A percentile compares a stretch with the other conserved stretches of the same genome.
Evolutionary conservation across 768 basidiomycete genomes (phyloP).

Genomic region (Hebeloma cylindrosporum): DNA sequence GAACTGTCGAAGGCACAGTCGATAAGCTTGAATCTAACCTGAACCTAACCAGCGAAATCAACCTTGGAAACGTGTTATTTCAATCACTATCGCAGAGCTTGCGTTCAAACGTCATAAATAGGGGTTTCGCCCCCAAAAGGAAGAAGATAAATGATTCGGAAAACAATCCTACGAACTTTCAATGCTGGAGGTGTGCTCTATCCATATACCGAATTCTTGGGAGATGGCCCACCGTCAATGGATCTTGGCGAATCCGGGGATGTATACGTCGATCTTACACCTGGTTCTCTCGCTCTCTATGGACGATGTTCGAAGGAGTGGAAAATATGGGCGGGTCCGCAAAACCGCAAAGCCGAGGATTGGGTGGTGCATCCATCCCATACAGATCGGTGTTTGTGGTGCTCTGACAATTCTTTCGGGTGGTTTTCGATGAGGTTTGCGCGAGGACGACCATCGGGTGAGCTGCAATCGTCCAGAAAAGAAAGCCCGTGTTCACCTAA

Average conservation of each 20-base stretch:
- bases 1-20: no score
- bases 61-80: no score
- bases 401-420: neutral
- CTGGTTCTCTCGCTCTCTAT: constrained; percentile 6
- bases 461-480: no score
- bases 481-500: no score
- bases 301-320: constrained; percentile 12
- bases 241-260: constrained; percentile 11
- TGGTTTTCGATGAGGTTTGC: no score
- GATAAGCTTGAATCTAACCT: no score
- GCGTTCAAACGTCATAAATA: no score
- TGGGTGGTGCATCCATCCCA: constrained; percentile 9
- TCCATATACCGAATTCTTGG: constrained; percentile 12
- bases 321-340: constrained; percentile 14
- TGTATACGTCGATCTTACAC: constrained; percentile 14
- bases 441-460: no score
- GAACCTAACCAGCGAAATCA: no score
- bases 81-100: no score
- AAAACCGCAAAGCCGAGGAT: neutral
- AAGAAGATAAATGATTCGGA: no score
- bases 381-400: constrained; percentile 5
- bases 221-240: constrained; percentile 6
- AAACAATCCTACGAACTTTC: constrained; percentile 1
- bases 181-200: neutral
- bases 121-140: no score